phyloP scores from a whole-genome alignment of 768 basidiomycete species.

The Rhizopogon roseolus region DNA sequence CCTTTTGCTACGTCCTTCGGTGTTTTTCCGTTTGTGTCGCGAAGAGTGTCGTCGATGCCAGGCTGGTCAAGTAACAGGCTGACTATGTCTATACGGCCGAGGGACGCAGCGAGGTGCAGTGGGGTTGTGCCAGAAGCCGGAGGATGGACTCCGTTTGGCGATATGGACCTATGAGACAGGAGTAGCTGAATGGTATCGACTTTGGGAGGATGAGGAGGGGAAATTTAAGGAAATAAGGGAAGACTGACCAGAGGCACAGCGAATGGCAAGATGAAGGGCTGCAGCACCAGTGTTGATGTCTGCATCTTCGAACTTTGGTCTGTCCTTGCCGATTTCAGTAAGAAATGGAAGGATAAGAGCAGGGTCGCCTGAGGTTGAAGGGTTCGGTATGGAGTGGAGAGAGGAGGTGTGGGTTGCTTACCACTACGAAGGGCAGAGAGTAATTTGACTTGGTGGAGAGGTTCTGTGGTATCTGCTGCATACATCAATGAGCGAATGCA shows the following conservation, averaged over 20 bases:
- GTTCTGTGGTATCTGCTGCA: slow-evolving; percentile 25
- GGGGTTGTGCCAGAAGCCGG: slow-evolving; percentile 69
- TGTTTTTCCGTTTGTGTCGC: slow-evolving; percentile 63
- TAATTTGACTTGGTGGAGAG: slow-evolving; percentile 62
- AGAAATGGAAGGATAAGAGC: slow-evolving; percentile 78
- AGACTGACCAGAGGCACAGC: slow-evolving; percentile 66
- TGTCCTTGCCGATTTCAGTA: slow-evolving; percentile 68
- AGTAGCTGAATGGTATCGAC: slow-evolving; percentile 66
- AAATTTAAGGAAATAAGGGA: background rate
- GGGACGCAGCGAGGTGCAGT: slow-evolving; percentile 65
- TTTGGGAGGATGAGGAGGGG: slow-evolving; percentile 19
- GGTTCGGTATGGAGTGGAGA: background rate
- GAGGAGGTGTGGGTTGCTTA: slow-evolving; percentile 20
- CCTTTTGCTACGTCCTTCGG: slow-evolving; percentile 69
- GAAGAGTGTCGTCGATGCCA: slow-evolving; percentile 70
- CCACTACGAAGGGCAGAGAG: slow-evolving; percentile 60
- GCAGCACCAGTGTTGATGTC: slow-evolving; percentile 66
- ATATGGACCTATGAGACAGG: slow-evolving; percentile 69
- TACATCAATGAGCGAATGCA: slow-evolving; percentile 3
- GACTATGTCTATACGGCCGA: slow-evolving; percentile 71
- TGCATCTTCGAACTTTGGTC: slow-evolving; percentile 41
- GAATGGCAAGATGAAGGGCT: slow-evolving; percentile 77
- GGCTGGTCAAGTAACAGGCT: slow-evolving; percentile 75
- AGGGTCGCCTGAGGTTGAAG: slow-evolving; percentile 53
- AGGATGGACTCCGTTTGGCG: slow-evolving; percentile 74